A percentile compares a stretch with the other conserved stretches of the same genome.
These are phyloP conservation scores for Termitomyces sp. DNA, from an alignment of 768 basidiomycete species.

Conservation along the genomic window DNA sequence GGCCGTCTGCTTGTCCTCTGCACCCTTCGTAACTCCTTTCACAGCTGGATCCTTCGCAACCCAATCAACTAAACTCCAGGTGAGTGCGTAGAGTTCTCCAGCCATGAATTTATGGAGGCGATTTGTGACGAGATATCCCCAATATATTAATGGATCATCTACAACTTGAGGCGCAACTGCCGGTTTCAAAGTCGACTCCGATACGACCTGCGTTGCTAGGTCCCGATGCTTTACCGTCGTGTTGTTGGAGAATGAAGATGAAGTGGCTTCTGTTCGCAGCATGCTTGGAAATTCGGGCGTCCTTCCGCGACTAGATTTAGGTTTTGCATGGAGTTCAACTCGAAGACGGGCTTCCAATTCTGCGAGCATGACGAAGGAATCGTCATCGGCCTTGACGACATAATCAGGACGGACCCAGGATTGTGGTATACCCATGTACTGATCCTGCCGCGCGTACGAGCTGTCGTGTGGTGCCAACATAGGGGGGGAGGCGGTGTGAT, in stretches of 20 bases:
- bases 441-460: conserved; percentile 49
- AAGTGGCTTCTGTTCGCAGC: conserved; percentile 5
- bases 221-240: conserved; percentile 1
- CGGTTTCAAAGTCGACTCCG: neutral
- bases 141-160: conserved; percentile 75
- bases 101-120: conserved; percentile 90
- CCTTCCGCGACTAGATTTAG: conserved; percentile 19
- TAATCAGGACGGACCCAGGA: conserved; percentile 89
- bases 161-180: conserved; percentile 7
- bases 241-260: neutral
- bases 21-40: conserved; percentile 66
- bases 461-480: conserved; percentile 73
- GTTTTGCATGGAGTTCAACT: conserved; percentile 58
- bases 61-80: conserved; percentile 86
- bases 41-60: conserved; percentile 72
- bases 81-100: conserved; percentile 89
- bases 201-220: neutral
- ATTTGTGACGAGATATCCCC: conserved; percentile 90
- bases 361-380: conserved; percentile 91
- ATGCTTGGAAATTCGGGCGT: conserved; percentile 11
- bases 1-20: conserved; percentile 91
- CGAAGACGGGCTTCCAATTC: conserved; percentile 91
- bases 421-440: conserved; percentile 34
- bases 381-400: conserved; percentile 93
- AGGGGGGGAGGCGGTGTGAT: conserved; percentile 51